A percentile compares a stretch with the other conserved stretches of the same genome.
Conservation (phyloP, 1,139 yeast species). For the Candida frijolesensis region DNA sequence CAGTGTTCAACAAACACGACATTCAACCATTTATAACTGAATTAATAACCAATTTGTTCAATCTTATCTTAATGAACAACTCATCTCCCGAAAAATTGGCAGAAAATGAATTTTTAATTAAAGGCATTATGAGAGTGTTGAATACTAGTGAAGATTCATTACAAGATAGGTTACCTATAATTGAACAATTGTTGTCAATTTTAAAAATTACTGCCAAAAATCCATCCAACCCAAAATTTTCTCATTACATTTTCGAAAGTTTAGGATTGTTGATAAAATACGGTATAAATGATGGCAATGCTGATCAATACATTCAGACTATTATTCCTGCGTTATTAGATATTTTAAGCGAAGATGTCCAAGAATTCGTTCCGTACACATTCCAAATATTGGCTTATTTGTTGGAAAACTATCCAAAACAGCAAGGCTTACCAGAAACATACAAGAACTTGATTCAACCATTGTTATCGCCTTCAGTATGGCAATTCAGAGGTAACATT, state of each 20-base stretch:
- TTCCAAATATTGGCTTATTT: slow-evolving; percentile 85
- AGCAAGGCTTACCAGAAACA: slow-evolving; percentile 57
- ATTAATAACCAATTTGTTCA: slow-evolving; percentile 65
- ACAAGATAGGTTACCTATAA: slow-evolving; percentile 42
- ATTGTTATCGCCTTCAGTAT: slow-evolving; percentile 79
- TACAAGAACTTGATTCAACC: slow-evolving; percentile 76
- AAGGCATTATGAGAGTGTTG: slow-evolving; percentile 82
- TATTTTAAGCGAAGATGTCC: slow-evolving; percentile 80
- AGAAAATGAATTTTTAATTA: slow-evolving; percentile 92
- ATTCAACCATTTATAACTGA: slow-evolving; percentile 50
- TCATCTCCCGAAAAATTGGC: slow-evolving; percentile 86
- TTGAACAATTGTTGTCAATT: slow-evolving; percentile 70
- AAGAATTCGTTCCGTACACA: slow-evolving; percentile 91
- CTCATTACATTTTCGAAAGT: slow-evolving; percentile 89
- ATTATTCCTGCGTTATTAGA: slow-evolving; percentile 69
- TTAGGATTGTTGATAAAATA: slow-evolving; percentile 74
- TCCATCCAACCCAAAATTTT: slow-evolving; percentile 93
- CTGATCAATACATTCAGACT: slow-evolving; percentile 51
- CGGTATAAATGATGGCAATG: slow-evolving; percentile 27
- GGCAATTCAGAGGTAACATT: slow-evolving; percentile 92
- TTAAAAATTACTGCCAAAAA: slow-evolving; percentile 74
- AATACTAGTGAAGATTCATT: slow-evolving; percentile 71
- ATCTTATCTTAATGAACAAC: slow-evolving; percentile 60
- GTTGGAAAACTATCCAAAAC: slow-evolving; percentile 62
- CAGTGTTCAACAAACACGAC: slow-evolving; percentile 72